Evolutionary conservation across 306 rosid species (phyloP), one percentile per base, ranked within the genome.

Genomic region (Gastrolobium bilobum): DNA sequence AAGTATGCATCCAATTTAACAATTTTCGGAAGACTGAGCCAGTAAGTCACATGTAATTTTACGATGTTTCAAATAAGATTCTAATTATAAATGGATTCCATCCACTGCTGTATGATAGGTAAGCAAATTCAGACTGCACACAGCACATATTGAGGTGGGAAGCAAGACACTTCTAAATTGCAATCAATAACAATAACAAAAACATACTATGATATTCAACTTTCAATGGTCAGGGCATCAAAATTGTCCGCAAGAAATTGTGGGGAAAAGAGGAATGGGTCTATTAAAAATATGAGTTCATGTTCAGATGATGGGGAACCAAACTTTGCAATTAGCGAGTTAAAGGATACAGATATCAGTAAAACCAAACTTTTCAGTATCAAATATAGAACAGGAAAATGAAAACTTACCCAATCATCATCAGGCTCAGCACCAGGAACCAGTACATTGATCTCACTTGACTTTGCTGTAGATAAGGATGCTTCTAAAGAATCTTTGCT

Each of bases 391-490:
- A 66, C 26, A 33, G 83, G 87, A 53, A 64, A 9, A 31, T 4
- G 64, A 75, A 76, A 81, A 82, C 91, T 48, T 91, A 95, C 99
- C 99, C 97, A 95, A 82, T 95, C 98, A 88, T 83, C 91, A 71
- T 91, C 84, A 54, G 98, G 86, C 77, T 68, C 88, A 51, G 83
- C 81, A 60, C 91, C 92, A 53, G 98, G 99, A 66, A 95, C 97
- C 89, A 95, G 65, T 44, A 95, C 89, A 84, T 95, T 95, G 83
- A 95, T 87, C 92, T 93, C 99, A 73, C 99, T 93, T 50, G 99
- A 90, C 88, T 95, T 95, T 35, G 99, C 98, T 70, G 99, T 87
- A 64, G 98, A 91, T 81, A 95, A 79, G 78, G 99, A 89, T 54
- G 92, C 72, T 71, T 76, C 88, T 71, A 95, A 82, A 75, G 99